These are phyloP conservation scores for Suillus sp. DNA, from an alignment of 768 basidiomycete species.

Conservation along the genomic window DNA sequence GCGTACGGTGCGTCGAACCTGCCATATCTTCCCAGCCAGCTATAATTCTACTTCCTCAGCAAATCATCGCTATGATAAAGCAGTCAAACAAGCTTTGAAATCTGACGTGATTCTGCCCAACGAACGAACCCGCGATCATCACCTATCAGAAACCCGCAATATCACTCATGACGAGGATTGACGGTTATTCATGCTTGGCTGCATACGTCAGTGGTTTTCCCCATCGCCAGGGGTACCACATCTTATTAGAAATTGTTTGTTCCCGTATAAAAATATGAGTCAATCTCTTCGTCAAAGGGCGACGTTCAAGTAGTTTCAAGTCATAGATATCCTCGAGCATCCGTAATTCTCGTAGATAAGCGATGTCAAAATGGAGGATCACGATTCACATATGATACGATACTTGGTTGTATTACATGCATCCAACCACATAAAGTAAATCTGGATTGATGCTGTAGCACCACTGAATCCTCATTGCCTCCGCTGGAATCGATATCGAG, in stretches of 20 bases:
- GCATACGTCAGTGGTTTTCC: background rate
- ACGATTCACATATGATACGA: background rate
- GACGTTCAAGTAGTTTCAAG: background rate
- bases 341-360: background rate
- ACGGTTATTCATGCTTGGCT: background rate
- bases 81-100: slow-evolving; percentile 56
- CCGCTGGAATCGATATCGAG: background rate
- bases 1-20: slow-evolving; percentile 31
- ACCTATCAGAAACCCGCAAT: background rate
- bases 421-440: background rate
- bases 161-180: background rate
- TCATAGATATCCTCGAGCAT: background rate
- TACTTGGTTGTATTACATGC: background rate
- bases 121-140: background rate
- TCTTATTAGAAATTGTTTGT: background rate
- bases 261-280: background rate
- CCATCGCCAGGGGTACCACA: background rate
- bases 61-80: slow-evolving; percentile 61
- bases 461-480: background rate
- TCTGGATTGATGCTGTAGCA: background rate
- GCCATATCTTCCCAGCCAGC: background rate
- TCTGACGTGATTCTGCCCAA: background rate
- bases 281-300: background rate
- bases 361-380: background rate
- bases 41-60: slow-evolving; percentile 30